phyloP scores from a whole-genome alignment of 169 alveolate species.

The Plasmodium falciparum region DNA sequence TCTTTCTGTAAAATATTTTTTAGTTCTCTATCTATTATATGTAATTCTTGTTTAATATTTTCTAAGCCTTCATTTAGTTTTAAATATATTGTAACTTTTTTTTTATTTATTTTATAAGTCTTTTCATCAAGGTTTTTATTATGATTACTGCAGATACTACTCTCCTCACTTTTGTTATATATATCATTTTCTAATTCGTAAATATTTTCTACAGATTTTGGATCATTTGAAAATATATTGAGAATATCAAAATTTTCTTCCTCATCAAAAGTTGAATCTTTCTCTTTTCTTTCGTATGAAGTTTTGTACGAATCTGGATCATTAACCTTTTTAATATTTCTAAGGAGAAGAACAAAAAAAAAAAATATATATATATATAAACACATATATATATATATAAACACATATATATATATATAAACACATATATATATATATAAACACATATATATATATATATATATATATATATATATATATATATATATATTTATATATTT shows the following conservation, averaged over 20 bases:
- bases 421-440: background rate
- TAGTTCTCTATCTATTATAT: conserved; percentile 34
- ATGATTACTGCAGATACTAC: background rate
- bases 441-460: background rate
- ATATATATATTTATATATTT: background rate
- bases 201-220: background rate
- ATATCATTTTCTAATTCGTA: conserved; percentile 1
- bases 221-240: background rate
- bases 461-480: background rate
- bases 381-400: background rate
- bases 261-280: background rate
- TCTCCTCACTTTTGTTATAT: conserved; percentile 6
- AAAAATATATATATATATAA: background rate
- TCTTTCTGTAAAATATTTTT: conserved; percentile 38
- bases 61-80: conserved; percentile 56
- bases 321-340: conserved; percentile 1
- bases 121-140: background rate
- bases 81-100: conserved; percentile 29
- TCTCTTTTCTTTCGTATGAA: background rate
- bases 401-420: background rate
- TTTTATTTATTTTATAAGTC: conserved; percentile 6
- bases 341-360: background rate
- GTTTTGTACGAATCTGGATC: too few relatives aligned
- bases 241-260: background rate
- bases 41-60: conserved; percentile 35